Evolutionary conservation across 2,329 filamentous ascomycete genomes (phyloP), one percentile per base, ranked within the genome.

Genomic region (Mariannaea elegans): DNA sequence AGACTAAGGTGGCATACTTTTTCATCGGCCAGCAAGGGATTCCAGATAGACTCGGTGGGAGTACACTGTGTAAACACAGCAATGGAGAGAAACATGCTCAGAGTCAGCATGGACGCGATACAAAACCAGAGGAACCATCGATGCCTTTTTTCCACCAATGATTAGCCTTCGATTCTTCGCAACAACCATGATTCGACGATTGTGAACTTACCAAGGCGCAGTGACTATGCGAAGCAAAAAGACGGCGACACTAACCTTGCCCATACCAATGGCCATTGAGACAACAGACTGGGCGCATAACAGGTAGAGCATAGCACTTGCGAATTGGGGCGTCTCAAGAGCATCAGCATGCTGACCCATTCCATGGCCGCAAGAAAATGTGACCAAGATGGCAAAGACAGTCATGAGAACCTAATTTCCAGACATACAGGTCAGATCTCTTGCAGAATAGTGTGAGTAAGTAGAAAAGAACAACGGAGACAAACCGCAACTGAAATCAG

Each of bases 101-200:
- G 32, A 32, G 41, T 23, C 23, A 62, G 24, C 56, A 62, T 62
- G 2, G 60, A 62, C 2, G 29, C 34, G 3, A 60, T 62, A 14
- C 56, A 62, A 36, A 62, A 62, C 56, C 56, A 62, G 16, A 62
- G 56, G 23, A 62, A 62, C 32, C 52, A 59, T 0, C 56, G 50
- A 27, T 59, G 60, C 60, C 60, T 60, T 3, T 12, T 16, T 2
- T 2, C 1, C 10, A 10, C 13, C 7, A 14, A 18, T 9, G 21
- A 7, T 6, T 46, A 7, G 19, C 18, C 8, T 36, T 24, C 18
- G n/a, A 24, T 6, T 38, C 19, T 27, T 14, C 9, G 18, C 6
- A 10, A 8, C 8, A 42, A 19, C 16, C 2, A 3, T 1, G 16
- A 14, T 23, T 7, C 2, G 13, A 34, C 4, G 7, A 18, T 8